Base-by-base conservation (phyloP, 2,329 filamentous ascomycete species). In the Piedraia hortae region DNA sequence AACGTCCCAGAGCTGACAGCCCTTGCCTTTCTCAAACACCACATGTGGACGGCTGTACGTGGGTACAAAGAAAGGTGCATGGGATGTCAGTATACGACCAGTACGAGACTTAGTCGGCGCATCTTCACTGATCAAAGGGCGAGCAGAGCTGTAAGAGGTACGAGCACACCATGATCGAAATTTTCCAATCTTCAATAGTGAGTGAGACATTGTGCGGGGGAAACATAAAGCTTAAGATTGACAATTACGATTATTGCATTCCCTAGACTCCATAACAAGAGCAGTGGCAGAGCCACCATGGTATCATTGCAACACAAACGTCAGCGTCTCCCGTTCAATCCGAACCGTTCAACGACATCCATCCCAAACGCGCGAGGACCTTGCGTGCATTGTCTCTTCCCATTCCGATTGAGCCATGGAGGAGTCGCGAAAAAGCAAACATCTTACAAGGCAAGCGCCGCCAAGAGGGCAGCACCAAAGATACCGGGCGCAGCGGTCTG, bases 31-130 rank as follows among this genome's bases (percentile, higher is more conserved):
- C 26, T 78, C 65, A 45, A 97, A 91, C 40, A 93, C 73, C 2
- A 78, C 77, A 19, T 72, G 59, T 21, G 85, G 82, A 12, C 85
- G 74, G 23, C 77, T 66, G 47, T 97, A 97, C 23, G 85, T 97
- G 2, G 78, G 70, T 13, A 97, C 73, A 82, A 97, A 93, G 49
- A 67, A 93, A 3, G 73, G 71, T 14, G 67, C 59, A 37, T 78
- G 66, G 28, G 74, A 62, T 33, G 63, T 57, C 31, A 90, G 62
- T 27, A 90, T 59, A 14, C 65, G 58, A 15, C 65, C 61, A 31
- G 74, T 88, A 35, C 63, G 52, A 1, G 77, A 85, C 45, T 77
- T 69, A 21, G 60, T 37, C 8, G 64, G 39, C 16, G 77, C 75
- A 38, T 88, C 77, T 21, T n/a, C n/a, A n/a, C n/a, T n/a, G n/a